Evolutionary conservation across 2,329 filamentous ascomycete genomes (phyloP), one percentile per base, ranked within the genome.

Genomic region (Xylariaceae sp.): DNA sequence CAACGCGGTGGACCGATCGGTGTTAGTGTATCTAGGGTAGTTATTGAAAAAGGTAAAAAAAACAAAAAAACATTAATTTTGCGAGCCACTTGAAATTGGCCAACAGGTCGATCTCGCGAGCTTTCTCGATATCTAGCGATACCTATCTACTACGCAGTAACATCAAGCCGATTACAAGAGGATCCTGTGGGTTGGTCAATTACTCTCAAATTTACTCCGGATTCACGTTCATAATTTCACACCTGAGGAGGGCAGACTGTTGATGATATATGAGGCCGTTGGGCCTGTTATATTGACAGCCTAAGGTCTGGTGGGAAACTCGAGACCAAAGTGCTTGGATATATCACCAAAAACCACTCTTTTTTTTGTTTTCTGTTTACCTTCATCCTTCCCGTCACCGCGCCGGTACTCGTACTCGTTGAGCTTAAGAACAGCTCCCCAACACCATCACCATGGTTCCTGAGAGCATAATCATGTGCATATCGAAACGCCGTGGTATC

Each of bases 201-300:
- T 19, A 19, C 19, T 19, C 19, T 19, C 19, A 19, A 19, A 19
- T 19, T 19, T 19, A 19, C 19, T 19, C 19, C 19, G 19, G 19
- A 19, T 19, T 19, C 19, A 19, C 19, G 19, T 19, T 19, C 19
- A 2, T 2, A 19, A 19, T 2, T 19, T 19, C 19, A 19, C 27
- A 11, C 32, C 30, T 30, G 12, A 27, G 29, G 27, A 27, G 5
- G n/a, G 43, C 12, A 49, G 5, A 11, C 35, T 34, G 35, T 56
- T 66, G 64, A 59, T 60, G 65, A 63, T 66, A 66, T 64, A 65
- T 53, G 19, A 58, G 65, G 62, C 66, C 59, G 30, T 19, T 37
- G 55, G 62, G 65, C 54, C 65, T 62, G 8, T 62, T 46, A 42
- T 65, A 64, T 67, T 68, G 45, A 58, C 50, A 55, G 58, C 60